Evolutionary conservation across 495 filamentous ascomycete species (phyloP).

Genomic region (Penicillium parvum): DNA sequence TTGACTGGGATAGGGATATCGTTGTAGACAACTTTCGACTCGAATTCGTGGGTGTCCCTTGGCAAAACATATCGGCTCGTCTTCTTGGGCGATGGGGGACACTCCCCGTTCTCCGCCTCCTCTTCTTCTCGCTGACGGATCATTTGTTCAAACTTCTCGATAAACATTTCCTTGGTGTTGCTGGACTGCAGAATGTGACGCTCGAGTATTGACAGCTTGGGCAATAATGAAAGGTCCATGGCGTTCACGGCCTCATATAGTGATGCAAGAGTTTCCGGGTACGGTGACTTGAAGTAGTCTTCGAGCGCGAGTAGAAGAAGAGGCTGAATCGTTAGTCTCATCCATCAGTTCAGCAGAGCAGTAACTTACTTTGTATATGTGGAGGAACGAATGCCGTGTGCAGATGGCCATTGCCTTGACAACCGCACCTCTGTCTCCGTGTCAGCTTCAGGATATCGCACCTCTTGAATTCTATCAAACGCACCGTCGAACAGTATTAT

Average conservation of each 20-base stretch:
- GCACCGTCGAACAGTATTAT: slow-evolving; percentile 79
- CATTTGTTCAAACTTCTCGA: slow-evolving; percentile 97
- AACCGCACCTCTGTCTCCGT: slow-evolving; percentile 68
- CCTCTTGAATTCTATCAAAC: slow-evolving; percentile 5
- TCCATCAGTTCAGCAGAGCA: not conserved
- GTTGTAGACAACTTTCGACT: slow-evolving; percentile 90
- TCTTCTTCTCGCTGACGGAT: slow-evolving; percentile 61
- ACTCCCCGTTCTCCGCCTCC: slow-evolving; percentile 35
- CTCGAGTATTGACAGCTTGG: slow-evolving; percentile 77
- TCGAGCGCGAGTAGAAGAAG: slow-evolving; percentile 91
- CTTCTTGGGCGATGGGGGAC: slow-evolving; percentile 47
- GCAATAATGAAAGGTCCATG: slow-evolving; percentile 96
- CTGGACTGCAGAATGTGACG: slow-evolving; percentile 81
- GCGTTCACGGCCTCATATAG: slow-evolving; percentile 90
- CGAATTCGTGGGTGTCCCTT: slow-evolving; percentile 95
- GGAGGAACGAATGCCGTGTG: slow-evolving; percentile 94
- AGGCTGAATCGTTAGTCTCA: slow-evolving; percentile 53
- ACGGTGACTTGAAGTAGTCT: slow-evolving; percentile 93
- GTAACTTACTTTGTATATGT: slow-evolving; percentile 87
- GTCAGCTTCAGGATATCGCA: not conserved
- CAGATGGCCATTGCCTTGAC: slow-evolving; percentile 99
- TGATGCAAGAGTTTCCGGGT: slow-evolving; percentile 80
- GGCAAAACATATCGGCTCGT: slow-evolving; percentile 59
- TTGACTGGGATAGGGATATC: slow-evolving; percentile 95
- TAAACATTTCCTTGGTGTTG: slow-evolving; percentile 92